A percentile compares a stretch with the other conserved stretches of the same genome.
phyloP scores from a whole-genome alignment of 306 rosid genomes.

The Casuarina cunninghamiana region DNA sequence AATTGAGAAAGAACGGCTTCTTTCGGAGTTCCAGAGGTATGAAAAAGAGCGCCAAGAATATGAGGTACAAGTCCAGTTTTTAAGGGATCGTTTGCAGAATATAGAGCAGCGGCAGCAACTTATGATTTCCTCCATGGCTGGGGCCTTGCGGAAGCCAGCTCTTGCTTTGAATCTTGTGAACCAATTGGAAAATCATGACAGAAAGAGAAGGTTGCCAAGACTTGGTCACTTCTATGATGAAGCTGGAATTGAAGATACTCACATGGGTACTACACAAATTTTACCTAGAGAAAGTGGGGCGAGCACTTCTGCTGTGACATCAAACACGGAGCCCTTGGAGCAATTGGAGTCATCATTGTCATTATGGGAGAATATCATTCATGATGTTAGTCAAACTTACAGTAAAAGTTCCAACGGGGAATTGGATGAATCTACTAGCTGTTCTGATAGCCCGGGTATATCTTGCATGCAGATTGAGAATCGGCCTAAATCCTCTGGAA shows the following conservation, averaged over 20 bases:
- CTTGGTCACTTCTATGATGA: slow-evolving; percentile 34
- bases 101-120: slow-evolving; percentile 53
- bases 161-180: slow-evolving; percentile 41
- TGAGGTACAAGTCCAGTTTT: slow-evolving; percentile 34
- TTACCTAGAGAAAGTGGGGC: slow-evolving; percentile 31
- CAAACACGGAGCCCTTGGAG: slow-evolving; percentile 45
- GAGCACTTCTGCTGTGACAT: slow-evolving; percentile 18
- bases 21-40: slow-evolving; percentile 43
- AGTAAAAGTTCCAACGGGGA: slow-evolving; percentile 42
- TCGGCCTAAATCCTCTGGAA: slow-evolving; percentile 51
- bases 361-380: slow-evolving; percentile 60
- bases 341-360: slow-evolving; percentile 54
- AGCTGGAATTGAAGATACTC: slow-evolving; percentile 43
- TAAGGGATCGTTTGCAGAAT: slow-evolving; percentile 47
- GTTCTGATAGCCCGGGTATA: slow-evolving; percentile 44
- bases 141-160: slow-evolving; percentile 52
- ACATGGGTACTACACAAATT: slow-evolving; percentile 37
- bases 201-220: slow-evolving; percentile 65
- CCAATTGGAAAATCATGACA: slow-evolving; percentile 43
- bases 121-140: slow-evolving; percentile 51
- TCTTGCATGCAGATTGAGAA: slow-evolving; percentile 47
- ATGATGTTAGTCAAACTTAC: slow-evolving; percentile 30
- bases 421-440: slow-evolving; percentile 52
- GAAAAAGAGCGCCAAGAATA: slow-evolving; percentile 49
- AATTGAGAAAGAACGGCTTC: slow-evolving; percentile 48